Evolutionary conservation across 768 basidiomycete genomes (phyloP).

Genomic region (Holtermannia corniformis): DNA sequence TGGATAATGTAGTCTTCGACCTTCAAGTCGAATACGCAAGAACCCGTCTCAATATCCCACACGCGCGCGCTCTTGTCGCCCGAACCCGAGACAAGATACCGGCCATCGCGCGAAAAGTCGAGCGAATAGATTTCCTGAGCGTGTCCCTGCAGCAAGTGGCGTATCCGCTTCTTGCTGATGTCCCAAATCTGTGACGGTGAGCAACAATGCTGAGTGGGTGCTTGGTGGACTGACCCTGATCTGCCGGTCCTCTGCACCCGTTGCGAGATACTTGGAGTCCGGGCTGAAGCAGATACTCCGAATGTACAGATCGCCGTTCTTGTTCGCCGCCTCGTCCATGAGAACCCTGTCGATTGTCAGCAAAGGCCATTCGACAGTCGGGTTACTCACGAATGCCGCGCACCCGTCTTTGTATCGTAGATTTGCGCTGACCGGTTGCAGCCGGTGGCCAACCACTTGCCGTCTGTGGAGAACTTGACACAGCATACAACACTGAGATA

Average conservation of each 20-base stretch:
- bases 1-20: conserved; percentile 47
- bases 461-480: conserved; percentile 88
- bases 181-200: conserved; percentile 70
- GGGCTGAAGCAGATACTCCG: conserved; percentile 72
- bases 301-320: conserved; percentile 74
- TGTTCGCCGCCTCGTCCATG: conserved; percentile 62
- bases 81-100: conserved; percentile 77
- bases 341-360: conserved; percentile 50
- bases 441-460: conserved; percentile 84
- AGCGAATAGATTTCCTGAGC: conserved; percentile 89
- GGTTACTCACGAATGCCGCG: conserved; percentile 62
- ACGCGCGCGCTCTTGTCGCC: conserved; percentile 61
- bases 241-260: conserved; percentile 82
- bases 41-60: conserved; percentile 52
- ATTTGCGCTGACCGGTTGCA: conserved; percentile 95
- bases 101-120: conserved; percentile 79
- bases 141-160: conserved; percentile 76
- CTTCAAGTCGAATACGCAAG: conserved; percentile 43
- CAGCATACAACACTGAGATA: conserved; percentile 65
- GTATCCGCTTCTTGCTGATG: conserved; percentile 66
- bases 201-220: neutral
- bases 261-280: conserved; percentile 61
- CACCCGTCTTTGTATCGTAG: conserved; percentile 80
- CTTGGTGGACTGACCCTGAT: conserved; percentile 57
- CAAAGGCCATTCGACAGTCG: no score